Evolutionary conservation across 768 basidiomycete species (phyloP), one percentile per base, ranked within the genome.

Genomic region (Naganishia vishniacii): DNA sequence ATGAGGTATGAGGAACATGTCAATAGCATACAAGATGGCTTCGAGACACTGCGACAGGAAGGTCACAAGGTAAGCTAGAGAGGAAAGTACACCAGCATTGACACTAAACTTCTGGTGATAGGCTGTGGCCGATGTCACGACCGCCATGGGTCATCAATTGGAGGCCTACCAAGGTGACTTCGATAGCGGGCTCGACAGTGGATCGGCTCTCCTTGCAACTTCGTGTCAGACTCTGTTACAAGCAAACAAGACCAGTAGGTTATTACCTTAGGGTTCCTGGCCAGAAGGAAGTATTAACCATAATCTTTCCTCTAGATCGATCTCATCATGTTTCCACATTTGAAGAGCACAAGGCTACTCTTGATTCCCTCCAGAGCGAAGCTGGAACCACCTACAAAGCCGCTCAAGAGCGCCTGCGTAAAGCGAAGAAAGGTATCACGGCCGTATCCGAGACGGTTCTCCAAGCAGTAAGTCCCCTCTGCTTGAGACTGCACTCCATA

Each of bases 1-100:
- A 40, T 53, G 26, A 44, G 63, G 25, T 70, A 71, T n/a, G 63
- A 65, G 7, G 46, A 48, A 46, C 61, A 65, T 25, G 61, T 72
- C 0, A 70, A 71, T 1, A n/a, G 32, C 25, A 41, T 65, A 12
- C 25, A 45, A 42, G 47, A 34, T 4, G 58, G 29, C 41, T 26
- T 31, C 20, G 40, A 32, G 13, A 20, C 41, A 25, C 25, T 31
- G 5, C 37, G 46, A 18, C 46, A 59, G 32, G 44, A 65, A 18
- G 64, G 58, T 18, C 31, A 28, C 18, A 49, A 65, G 64, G 64
- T 60, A 34, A 41, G 64, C 42, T 7, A 7, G 18, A 18, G 4
- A 15, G 13, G 32, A 20, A 18, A 7, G 2, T 2, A 9, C 32
- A 3, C 4, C 29, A 16, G 15, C 18, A 5, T 31, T 9, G 11